These are phyloP conservation scores for Acacia crassicarpa DNA, from an alignment of 306 rosid species.

Conservation along the genomic window DNA sequence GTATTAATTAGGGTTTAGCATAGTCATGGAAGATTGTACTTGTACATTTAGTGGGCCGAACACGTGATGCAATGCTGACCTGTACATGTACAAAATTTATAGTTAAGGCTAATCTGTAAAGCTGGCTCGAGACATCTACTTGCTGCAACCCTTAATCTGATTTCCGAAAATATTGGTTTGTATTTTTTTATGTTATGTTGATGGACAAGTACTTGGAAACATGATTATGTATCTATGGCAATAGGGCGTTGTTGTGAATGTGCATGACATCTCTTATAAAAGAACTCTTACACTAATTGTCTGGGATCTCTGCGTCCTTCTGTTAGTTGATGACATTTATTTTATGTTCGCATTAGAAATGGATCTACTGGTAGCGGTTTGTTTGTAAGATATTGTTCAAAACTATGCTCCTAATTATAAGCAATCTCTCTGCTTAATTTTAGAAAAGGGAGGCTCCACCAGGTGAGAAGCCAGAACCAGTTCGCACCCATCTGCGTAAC, in stretches of 20 bases:
- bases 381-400: not conserved
- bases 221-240: not conserved
- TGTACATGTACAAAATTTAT: not conserved
- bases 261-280: not conserved
- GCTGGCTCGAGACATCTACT: not conserved
- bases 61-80: not conserved
- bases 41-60: not conserved
- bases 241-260: not conserved
- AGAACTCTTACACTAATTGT: not conserved
- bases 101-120: not conserved
- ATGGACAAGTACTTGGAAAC: not conserved
- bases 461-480: slow-evolving; percentile 95
- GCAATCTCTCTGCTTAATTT: not conserved
- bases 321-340: not conserved
- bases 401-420: not conserved
- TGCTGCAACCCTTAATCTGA: not conserved
- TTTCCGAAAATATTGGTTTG: not conserved
- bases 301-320: not conserved
- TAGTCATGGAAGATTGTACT: not conserved
- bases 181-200: not conserved
- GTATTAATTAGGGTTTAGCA: not conserved
- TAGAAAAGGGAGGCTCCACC: slow-evolving; percentile 94
- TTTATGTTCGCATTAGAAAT: not conserved
- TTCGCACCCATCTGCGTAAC: slow-evolving; percentile 86
- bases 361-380: not conserved